Evolutionary conservation across 2,329 filamentous ascomycete species (phyloP).

Genomic region (Fusarium napiforme): DNA sequence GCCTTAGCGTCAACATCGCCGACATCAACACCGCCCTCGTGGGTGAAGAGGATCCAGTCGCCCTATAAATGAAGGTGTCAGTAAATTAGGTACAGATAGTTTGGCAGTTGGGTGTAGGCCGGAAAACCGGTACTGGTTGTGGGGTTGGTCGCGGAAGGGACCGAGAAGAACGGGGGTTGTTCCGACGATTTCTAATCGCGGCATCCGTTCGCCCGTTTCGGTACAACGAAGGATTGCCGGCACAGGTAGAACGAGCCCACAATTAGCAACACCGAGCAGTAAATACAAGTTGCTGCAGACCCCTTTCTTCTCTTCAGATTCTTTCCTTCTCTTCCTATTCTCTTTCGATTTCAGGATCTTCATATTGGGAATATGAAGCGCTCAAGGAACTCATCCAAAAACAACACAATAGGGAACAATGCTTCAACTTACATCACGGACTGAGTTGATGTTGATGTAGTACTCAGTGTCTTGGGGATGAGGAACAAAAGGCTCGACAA

Average conservation of each 20-base stretch:
- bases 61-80: slow-evolving; percentile 68
- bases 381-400: background rate
- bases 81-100: slow-evolving; percentile 15
- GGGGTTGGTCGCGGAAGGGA: slow-evolving; percentile 22
- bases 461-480: slow-evolving; percentile 97
- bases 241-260: slow-evolving; percentile 40
- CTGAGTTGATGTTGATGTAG: slow-evolving; percentile 99
- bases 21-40: slow-evolving; percentile 99
- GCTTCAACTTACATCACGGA: slow-evolving; percentile 87
- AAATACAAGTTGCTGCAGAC: slow-evolving; percentile 35
- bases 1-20: slow-evolving; percentile 99
- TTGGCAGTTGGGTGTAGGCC: slow-evolving; percentile 11
- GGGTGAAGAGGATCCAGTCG: slow-evolving; percentile 99
- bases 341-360: background rate
- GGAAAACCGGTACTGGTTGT: slow-evolving; percentile 8
- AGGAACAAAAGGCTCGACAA: slow-evolving; percentile 98
- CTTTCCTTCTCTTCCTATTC: slow-evolving; percentile 4
- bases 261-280: slow-evolving; percentile 36
- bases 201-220: slow-evolving; percentile 54
- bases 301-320: slow-evolving; percentile 15
- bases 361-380: background rate
- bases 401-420: slow-evolving; percentile 40
- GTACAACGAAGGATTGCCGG: slow-evolving; percentile 44
- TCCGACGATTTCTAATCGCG: slow-evolving; percentile 45
- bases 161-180: slow-evolving; percentile 33